Evolutionary conservation across 768 basidiomycete species (phyloP).

Genomic region (Pleurotus giganteus): DNA sequence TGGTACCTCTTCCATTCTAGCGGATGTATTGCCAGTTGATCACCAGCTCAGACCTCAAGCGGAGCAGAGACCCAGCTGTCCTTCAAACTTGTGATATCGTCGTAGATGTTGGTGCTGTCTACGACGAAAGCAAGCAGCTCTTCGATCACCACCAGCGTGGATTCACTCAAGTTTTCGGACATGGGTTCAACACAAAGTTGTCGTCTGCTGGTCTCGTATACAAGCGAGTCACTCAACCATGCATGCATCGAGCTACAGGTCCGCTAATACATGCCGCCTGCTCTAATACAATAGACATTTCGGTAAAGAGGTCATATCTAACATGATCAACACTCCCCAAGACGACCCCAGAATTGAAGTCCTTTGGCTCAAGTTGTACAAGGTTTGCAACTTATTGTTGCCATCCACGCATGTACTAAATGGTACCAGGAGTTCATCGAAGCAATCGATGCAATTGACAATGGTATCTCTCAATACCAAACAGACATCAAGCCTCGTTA

Average conservation of each 20-base stretch:
- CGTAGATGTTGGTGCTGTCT: conserved; percentile 93
- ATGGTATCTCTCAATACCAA: conserved; percentile 85
- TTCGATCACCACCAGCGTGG: conserved; percentile 98
- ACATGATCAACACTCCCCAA: conserved; percentile 43
- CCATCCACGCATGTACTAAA: neutral
- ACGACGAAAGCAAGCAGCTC: conserved; percentile 71
- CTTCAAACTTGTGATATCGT: conserved; percentile 88
- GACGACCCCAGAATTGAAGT: conserved; percentile 65
- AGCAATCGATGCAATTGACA: conserved; percentile 92
- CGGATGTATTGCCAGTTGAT: neutral
- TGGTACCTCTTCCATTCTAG: conserved; percentile 38
- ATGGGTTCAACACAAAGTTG: conserved; percentile 85
- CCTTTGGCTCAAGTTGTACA: conserved; percentile 90
- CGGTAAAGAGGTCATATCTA: conserved; percentile 81
- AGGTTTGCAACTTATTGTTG: conserved; percentile 36
- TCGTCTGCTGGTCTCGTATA: conserved; percentile 92
- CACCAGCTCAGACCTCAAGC: conserved; percentile 55
- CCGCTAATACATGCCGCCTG: too few species aligned
- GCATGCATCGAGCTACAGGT: neutral
- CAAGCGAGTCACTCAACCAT: conserved; percentile 62
- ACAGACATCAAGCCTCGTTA: conserved; percentile 67
- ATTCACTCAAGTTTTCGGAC: conserved; percentile 86
- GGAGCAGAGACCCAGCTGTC: conserved; percentile 68
- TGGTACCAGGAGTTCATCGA: conserved; percentile 81
- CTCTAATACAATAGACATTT: conserved; percentile 79